Evolutionary conservation across 176 grass and related monocot species (phyloP).

Genomic region (Bothriochloa decipiens): DNA sequence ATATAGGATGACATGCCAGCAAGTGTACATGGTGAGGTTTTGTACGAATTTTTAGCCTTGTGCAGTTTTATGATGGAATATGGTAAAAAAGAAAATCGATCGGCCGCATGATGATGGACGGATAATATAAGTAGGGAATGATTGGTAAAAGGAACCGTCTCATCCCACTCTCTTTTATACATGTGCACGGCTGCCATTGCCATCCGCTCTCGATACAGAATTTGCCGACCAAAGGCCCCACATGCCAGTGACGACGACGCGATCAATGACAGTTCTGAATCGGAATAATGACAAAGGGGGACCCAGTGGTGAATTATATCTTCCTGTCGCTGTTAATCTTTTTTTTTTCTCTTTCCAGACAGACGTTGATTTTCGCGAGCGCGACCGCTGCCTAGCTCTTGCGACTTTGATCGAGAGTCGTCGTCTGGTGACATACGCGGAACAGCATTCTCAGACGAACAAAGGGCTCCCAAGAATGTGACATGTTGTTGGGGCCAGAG

Average conservation of each 20-base stretch:
- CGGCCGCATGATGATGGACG: neutral
- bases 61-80: neutral
- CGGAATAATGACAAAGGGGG: neutral
- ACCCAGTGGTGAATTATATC: neutral
- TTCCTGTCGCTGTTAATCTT: neutral
- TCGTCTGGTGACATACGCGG: neutral
- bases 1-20: neutral
- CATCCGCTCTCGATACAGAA: neutral
- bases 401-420: neutral
- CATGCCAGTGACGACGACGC: neutral
- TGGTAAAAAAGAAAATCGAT: neutral
- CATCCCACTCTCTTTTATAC: neutral
- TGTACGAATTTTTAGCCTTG: neutral
- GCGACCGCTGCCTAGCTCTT: neutral
- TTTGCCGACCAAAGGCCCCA: neutral
- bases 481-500: neutral
- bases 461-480: neutral
- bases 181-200: neutral
- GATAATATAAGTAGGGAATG: conserved; percentile 42
- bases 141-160: conserved; percentile 27
- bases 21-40: neutral
- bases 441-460: neutral
- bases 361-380: neutral
- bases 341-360: neutral
- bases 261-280: neutral